Evolutionary conservation across 2,329 filamentous ascomycete genomes (phyloP).

Genomic region (Fusarium lyarnte): DNA sequence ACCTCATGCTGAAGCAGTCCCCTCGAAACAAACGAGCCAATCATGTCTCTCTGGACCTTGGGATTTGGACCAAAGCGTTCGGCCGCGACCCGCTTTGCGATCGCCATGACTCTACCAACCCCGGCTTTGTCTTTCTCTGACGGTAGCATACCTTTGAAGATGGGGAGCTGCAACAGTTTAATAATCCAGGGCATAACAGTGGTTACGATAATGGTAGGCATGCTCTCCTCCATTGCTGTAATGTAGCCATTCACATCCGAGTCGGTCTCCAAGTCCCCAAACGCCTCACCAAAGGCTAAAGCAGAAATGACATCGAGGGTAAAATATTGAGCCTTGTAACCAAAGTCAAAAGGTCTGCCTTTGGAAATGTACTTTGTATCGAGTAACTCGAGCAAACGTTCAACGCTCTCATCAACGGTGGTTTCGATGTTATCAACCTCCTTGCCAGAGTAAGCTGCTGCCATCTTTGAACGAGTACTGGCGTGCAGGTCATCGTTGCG

Average conservation of each 20-base stretch:
- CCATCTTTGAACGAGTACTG: neutral
- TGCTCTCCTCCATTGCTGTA: neutral
- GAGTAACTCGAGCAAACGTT: neutral
- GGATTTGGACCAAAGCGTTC: neutral
- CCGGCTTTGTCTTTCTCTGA: neutral
- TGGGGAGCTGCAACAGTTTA: neutral
- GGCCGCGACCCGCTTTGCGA: neutral
- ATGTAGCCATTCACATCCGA: neutral
- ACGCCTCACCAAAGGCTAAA: neutral
- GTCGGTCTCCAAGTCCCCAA: neutral
- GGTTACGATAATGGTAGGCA: neutral
- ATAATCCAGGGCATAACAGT: neutral
- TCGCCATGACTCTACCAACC: neutral
- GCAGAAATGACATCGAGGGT: neutral
- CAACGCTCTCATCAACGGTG: accelerated
- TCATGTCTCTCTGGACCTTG: neutral
- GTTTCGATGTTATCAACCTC: neutral
- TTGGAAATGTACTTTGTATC: neutral
- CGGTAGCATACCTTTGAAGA: neutral
- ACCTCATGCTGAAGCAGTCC: neutral
- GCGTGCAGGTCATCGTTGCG: neutral
- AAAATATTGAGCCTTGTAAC: neutral
- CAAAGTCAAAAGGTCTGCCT: neutral
- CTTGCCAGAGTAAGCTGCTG: neutral
- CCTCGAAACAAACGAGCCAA: neutral